A percentile compares a stretch with the other conserved stretches of the same genome.
Conservation (phyloP, 2,329 filamentous ascomycete species). For the Thelonectria discophora region DNA sequence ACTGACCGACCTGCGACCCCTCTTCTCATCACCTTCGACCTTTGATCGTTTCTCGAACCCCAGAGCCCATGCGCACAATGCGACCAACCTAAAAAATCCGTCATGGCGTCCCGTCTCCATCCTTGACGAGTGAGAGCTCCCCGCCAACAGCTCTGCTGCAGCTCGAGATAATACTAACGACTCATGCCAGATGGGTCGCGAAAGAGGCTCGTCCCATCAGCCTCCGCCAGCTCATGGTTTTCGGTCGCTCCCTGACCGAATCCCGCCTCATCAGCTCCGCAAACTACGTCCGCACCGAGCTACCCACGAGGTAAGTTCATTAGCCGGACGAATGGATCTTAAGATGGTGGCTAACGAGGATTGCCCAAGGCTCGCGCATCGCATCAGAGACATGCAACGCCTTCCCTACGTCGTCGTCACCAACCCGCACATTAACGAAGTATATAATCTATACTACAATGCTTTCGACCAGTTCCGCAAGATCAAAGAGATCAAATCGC, state of each 20-base stretch:
- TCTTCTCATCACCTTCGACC: slow-evolving; percentile 17
- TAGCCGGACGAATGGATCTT: background rate
- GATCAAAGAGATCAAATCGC: slow-evolving; percentile 80
- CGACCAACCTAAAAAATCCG: slow-evolving; percentile 45
- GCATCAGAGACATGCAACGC: slow-evolving; percentile 96
- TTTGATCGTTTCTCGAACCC: slow-evolving; percentile 10
- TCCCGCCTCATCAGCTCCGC: slow-evolving; percentile 89
- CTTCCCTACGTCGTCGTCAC: slow-evolving; percentile 94
- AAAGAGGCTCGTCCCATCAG: slow-evolving; percentile 95
- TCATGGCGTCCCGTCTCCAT: slow-evolving; percentile 72
- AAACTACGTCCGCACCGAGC: slow-evolving; percentile 95
- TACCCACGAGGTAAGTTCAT: slow-evolving; percentile 68
- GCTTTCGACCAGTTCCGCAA: slow-evolving; percentile 94
- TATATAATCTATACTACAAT: slow-evolving; percentile 95
- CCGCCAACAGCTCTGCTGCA: slow-evolving; percentile 8
- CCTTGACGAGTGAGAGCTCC: slow-evolving; percentile 66
- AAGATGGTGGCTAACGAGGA: slow-evolving; percentile 22
- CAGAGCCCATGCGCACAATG: slow-evolving; percentile 32
- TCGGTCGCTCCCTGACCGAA: slow-evolving; percentile 92
- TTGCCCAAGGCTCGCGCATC: slow-evolving; percentile 78
- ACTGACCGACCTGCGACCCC: slow-evolving; percentile 39
- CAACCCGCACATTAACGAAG: slow-evolving; percentile 92
- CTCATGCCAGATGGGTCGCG: slow-evolving; percentile 79
- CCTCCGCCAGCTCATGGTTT: slow-evolving; percentile 95
- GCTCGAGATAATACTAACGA: slow-evolving; percentile 26